phyloP scores from a whole-genome alignment of 2,329 filamentous ascomycete genomes.

The Fusarium sp. region DNA sequence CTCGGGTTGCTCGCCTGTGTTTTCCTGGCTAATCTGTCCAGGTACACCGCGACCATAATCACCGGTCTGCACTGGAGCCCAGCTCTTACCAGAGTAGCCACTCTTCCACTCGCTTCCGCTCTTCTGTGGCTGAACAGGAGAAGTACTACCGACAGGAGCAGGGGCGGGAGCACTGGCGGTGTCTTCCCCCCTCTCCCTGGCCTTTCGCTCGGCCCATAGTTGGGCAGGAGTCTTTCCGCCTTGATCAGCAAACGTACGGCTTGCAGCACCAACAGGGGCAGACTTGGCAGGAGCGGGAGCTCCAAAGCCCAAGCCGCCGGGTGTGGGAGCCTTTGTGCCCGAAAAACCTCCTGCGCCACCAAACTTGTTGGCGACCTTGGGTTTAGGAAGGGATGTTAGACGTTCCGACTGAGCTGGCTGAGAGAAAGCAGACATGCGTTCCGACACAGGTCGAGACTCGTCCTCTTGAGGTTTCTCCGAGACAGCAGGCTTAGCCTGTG shows the following conservation, averaged over 20 bases:
- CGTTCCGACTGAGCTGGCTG: constrained; percentile 73
- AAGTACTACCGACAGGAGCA: constrained; percentile 48
- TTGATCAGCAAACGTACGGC: constrained; percentile 92
- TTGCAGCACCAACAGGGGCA: constrained; percentile 78
- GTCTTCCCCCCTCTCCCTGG: constrained; percentile 71
- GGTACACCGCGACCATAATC: constrained; percentile 70
- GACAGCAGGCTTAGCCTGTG: constrained; percentile 71
- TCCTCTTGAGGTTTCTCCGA: constrained; percentile 48
- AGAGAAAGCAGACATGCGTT: constrained; percentile 79
- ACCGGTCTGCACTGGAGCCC: constrained; percentile 81
- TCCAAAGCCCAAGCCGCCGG: constrained; percentile 73
- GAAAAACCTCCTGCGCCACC: constrained; percentile 76
- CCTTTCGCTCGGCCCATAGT: constrained; percentile 97
- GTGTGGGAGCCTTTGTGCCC: constrained; percentile 89
- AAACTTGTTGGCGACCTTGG: constrained; percentile 93
- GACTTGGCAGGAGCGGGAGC: constrained; percentile 64
- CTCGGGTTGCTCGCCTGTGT: constrained; percentile 66
- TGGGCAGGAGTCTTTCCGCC: constrained; percentile 97
- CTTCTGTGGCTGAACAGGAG: constrained; percentile 71
- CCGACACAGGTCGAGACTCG: constrained; percentile 72
- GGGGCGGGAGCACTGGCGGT: constrained; percentile 53
- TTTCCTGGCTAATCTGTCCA: constrained; percentile 63
- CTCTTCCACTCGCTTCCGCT: constrained; percentile 89
- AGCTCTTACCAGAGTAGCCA: constrained; percentile 88
- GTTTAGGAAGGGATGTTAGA: constrained; percentile 88